Evolutionary conservation across 345 rosid genomes (phyloP).

Genomic region (Brassica carinata): DNA sequence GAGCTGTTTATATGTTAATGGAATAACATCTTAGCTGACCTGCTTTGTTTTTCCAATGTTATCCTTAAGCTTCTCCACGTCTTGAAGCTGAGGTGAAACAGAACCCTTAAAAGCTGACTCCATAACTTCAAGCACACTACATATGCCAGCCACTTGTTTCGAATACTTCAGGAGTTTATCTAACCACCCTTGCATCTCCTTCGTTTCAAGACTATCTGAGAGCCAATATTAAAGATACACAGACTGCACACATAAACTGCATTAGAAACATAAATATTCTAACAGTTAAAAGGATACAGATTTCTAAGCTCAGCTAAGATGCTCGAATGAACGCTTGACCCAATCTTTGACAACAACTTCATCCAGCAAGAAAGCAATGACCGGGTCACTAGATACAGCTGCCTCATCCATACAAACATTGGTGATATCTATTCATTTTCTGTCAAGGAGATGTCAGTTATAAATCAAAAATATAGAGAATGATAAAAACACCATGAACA

Average conservation of each 20-base stretch:
- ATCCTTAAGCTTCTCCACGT: slow-evolving; percentile 80
- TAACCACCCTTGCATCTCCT: slow-evolving; percentile 61
- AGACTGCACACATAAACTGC: no score
- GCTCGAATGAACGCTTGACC: slow-evolving; percentile 82
- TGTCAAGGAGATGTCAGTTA: slow-evolving; percentile 62
- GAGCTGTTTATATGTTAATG: not conserved
- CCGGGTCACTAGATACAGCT: slow-evolving; percentile 97
- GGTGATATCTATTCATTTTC: slow-evolving; percentile 71
- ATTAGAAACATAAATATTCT: no score
- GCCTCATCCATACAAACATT: slow-evolving; percentile 98
- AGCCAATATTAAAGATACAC: slow-evolving; percentile 48
- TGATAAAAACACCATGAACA: slow-evolving; percentile 9
- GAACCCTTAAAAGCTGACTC: slow-evolving; percentile 79
- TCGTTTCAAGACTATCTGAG: slow-evolving; percentile 63
- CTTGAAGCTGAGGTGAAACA: slow-evolving; percentile 71
- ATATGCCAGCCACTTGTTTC: slow-evolving; percentile 62
- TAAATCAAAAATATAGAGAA: no score
- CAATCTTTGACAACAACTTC: slow-evolving; percentile 98
- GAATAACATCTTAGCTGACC: slow-evolving; percentile 48
- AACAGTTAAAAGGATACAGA: slow-evolving; percentile 74
- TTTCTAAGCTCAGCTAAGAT: slow-evolving; percentile 60
- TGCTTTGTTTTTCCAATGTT: slow-evolving; percentile 80
- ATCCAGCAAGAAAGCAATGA: slow-evolving; percentile 93
- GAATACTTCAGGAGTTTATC: slow-evolving; percentile 63
- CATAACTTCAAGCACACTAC: slow-evolving; percentile 78